Conservation (phyloP, 257 asterid genomes). For the Solanum chmielewskii region DNA sequence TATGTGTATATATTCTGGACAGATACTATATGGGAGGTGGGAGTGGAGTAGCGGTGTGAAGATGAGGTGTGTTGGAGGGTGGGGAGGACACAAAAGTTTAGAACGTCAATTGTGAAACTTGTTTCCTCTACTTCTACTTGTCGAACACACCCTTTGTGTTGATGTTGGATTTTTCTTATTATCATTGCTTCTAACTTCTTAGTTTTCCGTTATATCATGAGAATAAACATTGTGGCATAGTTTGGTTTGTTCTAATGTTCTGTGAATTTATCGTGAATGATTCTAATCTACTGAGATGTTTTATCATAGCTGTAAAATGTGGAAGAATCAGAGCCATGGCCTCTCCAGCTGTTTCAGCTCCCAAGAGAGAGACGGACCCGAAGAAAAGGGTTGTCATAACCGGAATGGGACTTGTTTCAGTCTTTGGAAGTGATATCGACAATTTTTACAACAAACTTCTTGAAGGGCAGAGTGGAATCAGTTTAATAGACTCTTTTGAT, state of each 20-base stretch:
- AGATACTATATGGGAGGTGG: background rate
- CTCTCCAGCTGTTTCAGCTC: conserved; percentile 29
- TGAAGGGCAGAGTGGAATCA: conserved; percentile 43
- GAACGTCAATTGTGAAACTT: background rate
- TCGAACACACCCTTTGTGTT: background rate
- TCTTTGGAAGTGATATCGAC: conserved; percentile 38
- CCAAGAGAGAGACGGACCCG: conserved; percentile 38
- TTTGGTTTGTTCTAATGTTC: background rate
- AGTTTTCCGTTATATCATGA: background rate
- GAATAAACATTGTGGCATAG: background rate
- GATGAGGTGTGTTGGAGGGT: background rate
- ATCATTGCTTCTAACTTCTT: background rate
- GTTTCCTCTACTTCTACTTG: background rate
- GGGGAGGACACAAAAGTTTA: background rate
- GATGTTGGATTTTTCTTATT: background rate
- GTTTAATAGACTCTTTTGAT: conserved; percentile 36
- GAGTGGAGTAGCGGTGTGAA: background rate
- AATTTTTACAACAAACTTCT: conserved; percentile 28
- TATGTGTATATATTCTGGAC: background rate
- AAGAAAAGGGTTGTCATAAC: conserved; percentile 42
- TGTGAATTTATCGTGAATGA: background rate
- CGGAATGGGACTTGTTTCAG: conserved; percentile 52
- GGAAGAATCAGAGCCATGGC: conserved; percentile 24
- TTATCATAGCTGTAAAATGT: conserved; percentile 5
- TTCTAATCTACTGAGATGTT: background rate